phyloP scores from a whole-genome alignment of 192 early-diverging fungal genomes.

The Radiomyces spectabilis region DNA sequence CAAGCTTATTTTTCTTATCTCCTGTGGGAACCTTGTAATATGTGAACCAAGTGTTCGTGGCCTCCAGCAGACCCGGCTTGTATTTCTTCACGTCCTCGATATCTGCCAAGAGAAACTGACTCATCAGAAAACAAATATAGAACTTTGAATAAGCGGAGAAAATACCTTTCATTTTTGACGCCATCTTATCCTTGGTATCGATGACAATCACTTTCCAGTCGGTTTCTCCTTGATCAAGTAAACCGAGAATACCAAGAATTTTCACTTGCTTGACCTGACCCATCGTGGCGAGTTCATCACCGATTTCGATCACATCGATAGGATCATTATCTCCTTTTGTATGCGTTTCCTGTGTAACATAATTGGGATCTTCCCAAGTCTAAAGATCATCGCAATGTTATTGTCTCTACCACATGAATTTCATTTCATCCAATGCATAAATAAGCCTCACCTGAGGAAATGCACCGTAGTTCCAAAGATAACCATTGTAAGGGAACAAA shows the following conservation, averaged over 20 bases:
- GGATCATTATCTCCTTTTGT: conserved; percentile 97
- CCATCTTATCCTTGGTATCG: conserved; percentile 94
- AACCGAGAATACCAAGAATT: conserved; percentile 94
- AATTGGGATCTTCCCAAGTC: conserved; percentile 98
- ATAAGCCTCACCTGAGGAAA: conserved; percentile 70
- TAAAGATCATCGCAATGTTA: not conserved
- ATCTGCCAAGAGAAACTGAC: conserved; percentile 34
- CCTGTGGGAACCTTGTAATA: conserved; percentile 99
- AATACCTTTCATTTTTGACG: conserved; percentile 83
- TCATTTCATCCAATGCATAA: not conserved
- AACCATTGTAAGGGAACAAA: conserved; percentile 98
- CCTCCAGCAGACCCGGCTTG: conserved; percentile 87
- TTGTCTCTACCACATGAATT: not conserved
- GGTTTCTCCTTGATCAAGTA: conserved; percentile 98
- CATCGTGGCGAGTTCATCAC: conserved; percentile 77
- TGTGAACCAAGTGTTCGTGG: conserved; percentile 96
- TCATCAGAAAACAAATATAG: not conserved
- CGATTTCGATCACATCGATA: conserved; percentile 97
- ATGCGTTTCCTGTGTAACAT: conserved; percentile 86
- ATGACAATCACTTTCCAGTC: conserved; percentile 99
- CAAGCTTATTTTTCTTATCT: conserved; percentile 97
- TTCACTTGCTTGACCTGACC: conserved; percentile 99
- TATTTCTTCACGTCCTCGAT: conserved; percentile 97
- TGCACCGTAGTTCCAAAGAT: conserved; percentile 99
- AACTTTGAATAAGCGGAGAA: not conserved